Base-by-base conservation (phyloP, 2,329 filamentous ascomycete species). In the Xylaria sp. region DNA sequence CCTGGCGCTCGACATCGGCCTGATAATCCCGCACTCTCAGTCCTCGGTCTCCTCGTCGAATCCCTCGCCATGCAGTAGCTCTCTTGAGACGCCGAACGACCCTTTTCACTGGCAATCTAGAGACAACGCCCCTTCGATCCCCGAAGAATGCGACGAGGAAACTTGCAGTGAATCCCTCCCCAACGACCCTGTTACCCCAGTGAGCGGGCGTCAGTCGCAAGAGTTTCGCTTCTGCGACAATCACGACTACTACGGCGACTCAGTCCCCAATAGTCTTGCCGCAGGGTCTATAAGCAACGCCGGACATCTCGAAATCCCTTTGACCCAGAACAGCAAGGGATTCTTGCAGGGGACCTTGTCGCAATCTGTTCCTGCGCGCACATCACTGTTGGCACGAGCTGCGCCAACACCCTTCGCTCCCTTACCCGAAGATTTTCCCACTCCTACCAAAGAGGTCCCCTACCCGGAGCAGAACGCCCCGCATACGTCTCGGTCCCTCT, bases 131-230 rank as follows among this genome's bases (percentile, higher is more conserved):
- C 77, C 75, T 62, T 78, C 82, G 57, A 84, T 85, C 62, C 76
- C 79, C 55, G 83, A 85, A 73, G 79, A 80, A 69, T 79, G 79
- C 70, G 82, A 82, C 73, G 84, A 86, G 69, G 69, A 71, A 62
- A 84, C 83, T 7, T 79, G 81, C 63, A 85, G 80, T 71, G 83
- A 86, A 67, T 71, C 68, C 30, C 80, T 79, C 23, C 75, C 78
- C 58, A 80, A 82, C 73, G 84, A 87, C 65, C 84, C 84, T 50
- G 76, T 84, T 59, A 87, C 84, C 19, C 85, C 84, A 52, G 79
- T 83, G 61, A 86, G 83, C 67, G 76, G 76, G 66, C 78, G 80
- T 62, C 79, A 82, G 67, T 84, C 83, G 52, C 79, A 80, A 59
- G 81, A 83, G 64, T 83, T 85, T 63, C 75, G 75, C 52, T 72